Evolutionary conservation across 805 yeast species (phyloP), one percentile per base, ranked within the genome.

Genomic region (Candida methanosorbosa): DNA sequence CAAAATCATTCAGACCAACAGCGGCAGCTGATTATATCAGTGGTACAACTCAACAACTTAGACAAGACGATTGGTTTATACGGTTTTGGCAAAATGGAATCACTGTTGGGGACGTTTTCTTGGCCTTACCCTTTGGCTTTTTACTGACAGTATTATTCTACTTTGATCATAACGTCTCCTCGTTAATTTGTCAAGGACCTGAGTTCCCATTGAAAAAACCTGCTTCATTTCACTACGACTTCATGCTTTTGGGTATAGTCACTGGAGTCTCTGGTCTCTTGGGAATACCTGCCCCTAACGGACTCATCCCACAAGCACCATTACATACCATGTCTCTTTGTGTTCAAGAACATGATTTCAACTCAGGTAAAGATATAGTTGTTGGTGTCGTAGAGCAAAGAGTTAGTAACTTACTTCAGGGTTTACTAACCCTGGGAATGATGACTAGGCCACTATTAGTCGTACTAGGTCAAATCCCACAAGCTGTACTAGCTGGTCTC

Each of bases 261-360:
- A 92, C 97, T 0, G 94, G 95, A 0, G 56, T 90, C 1, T 68
- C 95, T 3, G 97, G 97, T 0, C 57, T 90, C 1, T 50, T 90
- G 9, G 98, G 97, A 0, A 68, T 92, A 2, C 98, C 97, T 0
- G 87, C 97, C 2, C 97, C 97, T 0, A 92, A 92, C 57, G 98
- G 98, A 0, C 64, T 90, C 22, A 90, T 90, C 29, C 98, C 98
- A 1, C 98, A 90, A 56, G 97, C 98, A 0, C 97, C 97, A 2
- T 53, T 92, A 24, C 98, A 90, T 48, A 87, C 97, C 0, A 72
- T 70, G 28, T 75, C 95, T 0, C 58, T 90, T 21, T 70, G 85
- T 28, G 76, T 82, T 12, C 67, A 68, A 42, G 68, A 69, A 34
- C 52, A 54, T 34, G 56, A 59, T 35, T 48, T 49, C 38, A 45